A percentile compares a stretch with the other conserved stretches of the same genome.
Evolutionary conservation across 139 green algal species (phyloP).

Genomic region (Deuterostichococcus epilithicus): DNA sequence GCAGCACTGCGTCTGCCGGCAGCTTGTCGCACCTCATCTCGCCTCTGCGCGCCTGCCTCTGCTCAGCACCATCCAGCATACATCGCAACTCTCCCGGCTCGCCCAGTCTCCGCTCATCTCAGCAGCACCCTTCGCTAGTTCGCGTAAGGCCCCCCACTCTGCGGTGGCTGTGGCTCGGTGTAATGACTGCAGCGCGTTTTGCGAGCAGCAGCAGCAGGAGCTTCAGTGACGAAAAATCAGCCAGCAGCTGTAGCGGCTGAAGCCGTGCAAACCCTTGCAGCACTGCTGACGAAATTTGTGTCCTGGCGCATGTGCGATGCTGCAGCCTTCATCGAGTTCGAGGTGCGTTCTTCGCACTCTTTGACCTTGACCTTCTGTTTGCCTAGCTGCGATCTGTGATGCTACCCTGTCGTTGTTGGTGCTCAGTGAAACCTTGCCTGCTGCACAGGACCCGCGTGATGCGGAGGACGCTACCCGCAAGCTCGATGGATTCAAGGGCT

Average conservation of each 20-base stretch:
- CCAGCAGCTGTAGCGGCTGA: background rate
- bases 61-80: background rate
- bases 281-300: background rate
- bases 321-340: conserved; percentile 39
- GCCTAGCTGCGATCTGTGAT: background rate
- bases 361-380: background rate
- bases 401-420: background rate
- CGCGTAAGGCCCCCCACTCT: background rate
- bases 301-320: conserved; percentile 1
- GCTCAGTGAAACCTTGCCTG: background rate
- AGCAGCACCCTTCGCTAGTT: background rate
- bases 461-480: conserved; percentile 50
- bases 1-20: too few relatives aligned
- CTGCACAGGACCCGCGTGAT: conserved; percentile 39
- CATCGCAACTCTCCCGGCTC: background rate
- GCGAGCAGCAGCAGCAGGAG: too few relatives aligned
- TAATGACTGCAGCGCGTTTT: background rate
- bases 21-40: background rate
- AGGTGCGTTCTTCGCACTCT: conserved; percentile 7
- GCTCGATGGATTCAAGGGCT: conserved; percentile 35
- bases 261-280: background rate
- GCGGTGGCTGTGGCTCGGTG: background rate
- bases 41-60: background rate
- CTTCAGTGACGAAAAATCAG: background rate
- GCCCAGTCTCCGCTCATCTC: background rate